phyloP scores from a whole-genome alignment of 495 filamentous ascomycete species.

The Neurospora terricola region DNA sequence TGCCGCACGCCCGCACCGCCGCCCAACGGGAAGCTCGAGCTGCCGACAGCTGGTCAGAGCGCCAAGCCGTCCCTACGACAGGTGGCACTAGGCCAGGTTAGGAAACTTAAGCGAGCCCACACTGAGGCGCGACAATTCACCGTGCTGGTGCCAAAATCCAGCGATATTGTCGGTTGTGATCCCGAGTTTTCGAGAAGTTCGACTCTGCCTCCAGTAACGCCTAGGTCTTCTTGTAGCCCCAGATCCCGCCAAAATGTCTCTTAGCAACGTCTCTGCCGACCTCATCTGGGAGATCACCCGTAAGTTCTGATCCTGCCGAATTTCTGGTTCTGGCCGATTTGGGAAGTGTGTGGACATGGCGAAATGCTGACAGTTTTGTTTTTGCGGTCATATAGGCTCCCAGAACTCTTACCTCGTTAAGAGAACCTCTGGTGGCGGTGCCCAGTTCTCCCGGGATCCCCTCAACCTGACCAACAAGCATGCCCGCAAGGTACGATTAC shows the following conservation, averaged over 20 bases:
- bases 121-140: slow-evolving; percentile 20
- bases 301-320: slow-evolving; percentile 37
- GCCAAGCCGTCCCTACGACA: background rate
- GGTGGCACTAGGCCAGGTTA: slow-evolving; percentile 18
- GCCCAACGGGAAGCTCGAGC: background rate
- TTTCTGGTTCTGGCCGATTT: background rate
- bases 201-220: slow-evolving; percentile 14
- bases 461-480: slow-evolving; percentile 86
- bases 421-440: slow-evolving; percentile 62
- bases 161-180: background rate
- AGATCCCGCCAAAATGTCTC: slow-evolving; percentile 36
- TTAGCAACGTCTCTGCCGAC: slow-evolving; percentile 64
- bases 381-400: slow-evolving; percentile 42
- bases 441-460: slow-evolving; percentile 86
- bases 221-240: slow-evolving; percentile 18
- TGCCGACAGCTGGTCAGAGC: background rate
- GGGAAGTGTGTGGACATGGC: background rate
- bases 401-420: slow-evolving; percentile 84
- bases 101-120: slow-evolving; percentile 37
- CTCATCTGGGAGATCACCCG: slow-evolving; percentile 86
- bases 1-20: background rate
- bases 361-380: background rate
- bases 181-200: slow-evolving; percentile 16
- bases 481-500: slow-evolving; percentile 66
- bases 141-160: slow-evolving; percentile 20